phyloP scores from a whole-genome alignment of 78 protist genomes.

The Speleostelium caveatum region DNA sequence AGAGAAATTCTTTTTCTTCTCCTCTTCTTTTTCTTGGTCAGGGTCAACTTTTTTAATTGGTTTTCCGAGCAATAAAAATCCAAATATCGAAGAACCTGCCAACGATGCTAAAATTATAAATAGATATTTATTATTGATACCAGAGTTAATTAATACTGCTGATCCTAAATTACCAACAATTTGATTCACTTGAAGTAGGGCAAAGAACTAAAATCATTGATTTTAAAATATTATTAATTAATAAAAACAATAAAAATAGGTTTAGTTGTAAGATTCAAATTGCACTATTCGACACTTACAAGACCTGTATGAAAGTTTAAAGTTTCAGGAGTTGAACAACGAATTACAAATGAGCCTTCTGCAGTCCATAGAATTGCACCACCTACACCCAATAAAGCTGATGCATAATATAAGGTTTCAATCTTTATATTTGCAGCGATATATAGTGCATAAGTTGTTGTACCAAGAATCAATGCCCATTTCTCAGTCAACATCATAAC shows the following conservation, averaged over 20 bases:
- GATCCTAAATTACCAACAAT: constrained; percentile 61
- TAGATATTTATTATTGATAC: neutral
- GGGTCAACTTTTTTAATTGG: neutral
- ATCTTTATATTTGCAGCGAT: constrained; percentile 60
- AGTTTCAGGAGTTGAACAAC: constrained; percentile 61
- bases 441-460: constrained; percentile 28
- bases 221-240: neutral
- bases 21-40: constrained; percentile 2
- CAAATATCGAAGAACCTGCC: constrained; percentile 8
- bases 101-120: constrained; percentile 26
- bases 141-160: constrained; percentile 4
- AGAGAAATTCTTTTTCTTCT: neutral
- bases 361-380: constrained; percentile 81
- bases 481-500: constrained; percentile 36
- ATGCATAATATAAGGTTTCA: constrained; percentile 25
- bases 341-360: constrained; percentile 67
- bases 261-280: neutral
- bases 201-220: constrained; percentile 59
- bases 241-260: neutral
- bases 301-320: constrained; percentile 65
- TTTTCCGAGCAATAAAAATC: constrained; percentile 26
- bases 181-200: constrained; percentile 60
- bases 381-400: constrained; percentile 62
- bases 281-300: constrained; percentile 14
- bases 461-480: constrained; percentile 37